Percentiles rank a stretch among this genome's conserved stretches.
Conservation (phyloP, 305 asterid genomes). For the Coffea humblotiana region DNA sequence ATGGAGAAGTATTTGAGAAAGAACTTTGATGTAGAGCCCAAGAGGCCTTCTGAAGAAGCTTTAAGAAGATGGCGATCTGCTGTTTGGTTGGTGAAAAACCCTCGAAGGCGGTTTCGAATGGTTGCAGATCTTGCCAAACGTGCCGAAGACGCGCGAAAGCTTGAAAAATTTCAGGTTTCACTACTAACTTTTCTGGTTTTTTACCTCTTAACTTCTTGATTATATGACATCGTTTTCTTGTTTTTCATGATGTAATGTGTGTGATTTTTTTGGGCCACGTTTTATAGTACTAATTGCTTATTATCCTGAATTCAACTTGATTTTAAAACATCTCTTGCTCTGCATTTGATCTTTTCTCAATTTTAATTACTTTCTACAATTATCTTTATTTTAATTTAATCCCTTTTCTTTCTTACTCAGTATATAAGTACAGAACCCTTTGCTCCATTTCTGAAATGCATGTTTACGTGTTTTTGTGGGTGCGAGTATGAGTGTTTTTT, state of each 20-base stretch:
- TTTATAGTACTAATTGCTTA: too few relatives aligned
- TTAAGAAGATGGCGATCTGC: conserved; percentile 71
- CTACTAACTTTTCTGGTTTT: background rate
- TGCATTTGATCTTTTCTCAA: too few relatives aligned
- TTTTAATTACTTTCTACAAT: too few relatives aligned
- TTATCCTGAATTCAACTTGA: too few relatives aligned
- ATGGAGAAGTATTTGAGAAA: conserved; percentile 69
- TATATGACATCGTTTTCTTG: background rate
- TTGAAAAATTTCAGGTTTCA: conserved; percentile 54
- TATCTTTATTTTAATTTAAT: too few relatives aligned
- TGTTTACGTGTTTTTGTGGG: too few relatives aligned
- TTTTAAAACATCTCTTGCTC: too few relatives aligned
- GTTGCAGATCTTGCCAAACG: conserved; percentile 90
- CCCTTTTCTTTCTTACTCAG: too few relatives aligned
- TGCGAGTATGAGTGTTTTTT: too few relatives aligned
- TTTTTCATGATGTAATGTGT: background rate
- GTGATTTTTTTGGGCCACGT: background rate
- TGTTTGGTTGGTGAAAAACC: conserved; percentile 79
- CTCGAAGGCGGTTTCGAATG: conserved; percentile 79
- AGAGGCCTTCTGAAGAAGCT: conserved; percentile 75
- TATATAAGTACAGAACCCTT: too few relatives aligned
- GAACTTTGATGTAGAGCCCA: conserved; percentile 63
- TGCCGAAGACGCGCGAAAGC: conserved; percentile 55
- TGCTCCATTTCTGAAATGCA: too few relatives aligned
- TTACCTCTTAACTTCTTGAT: background rate